A percentile compares a stretch with the other conserved stretches of the same genome.
phyloP scores from a whole-genome alignment of 2,329 filamentous ascomycete species.

The Pseudogymnoascus sp. region DNA sequence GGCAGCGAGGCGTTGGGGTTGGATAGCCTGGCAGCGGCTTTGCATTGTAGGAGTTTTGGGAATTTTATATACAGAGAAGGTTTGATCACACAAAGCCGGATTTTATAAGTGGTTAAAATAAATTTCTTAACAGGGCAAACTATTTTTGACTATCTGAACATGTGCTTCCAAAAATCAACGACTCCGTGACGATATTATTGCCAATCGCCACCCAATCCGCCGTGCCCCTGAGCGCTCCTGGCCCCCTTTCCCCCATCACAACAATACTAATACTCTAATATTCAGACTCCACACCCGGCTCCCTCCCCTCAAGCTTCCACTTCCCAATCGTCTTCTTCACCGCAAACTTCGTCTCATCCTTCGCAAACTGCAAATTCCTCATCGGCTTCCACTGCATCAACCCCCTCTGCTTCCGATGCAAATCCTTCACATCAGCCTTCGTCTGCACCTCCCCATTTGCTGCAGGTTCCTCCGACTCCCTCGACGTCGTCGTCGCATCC shows the following conservation, averaged over 20 bases:
- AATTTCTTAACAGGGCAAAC: background rate
- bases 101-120: background rate
- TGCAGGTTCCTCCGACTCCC: background rate
- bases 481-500: slow-evolving; percentile 35
- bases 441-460: slow-evolving; percentile 6
- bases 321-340: slow-evolving; percentile 68
- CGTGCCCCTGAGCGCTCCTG: background rate
- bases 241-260: background rate
- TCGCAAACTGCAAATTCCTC: slow-evolving; percentile 77
- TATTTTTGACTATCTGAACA: background rate
- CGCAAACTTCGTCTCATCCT: slow-evolving; percentile 76
- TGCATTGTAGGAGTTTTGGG: background rate
- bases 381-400: slow-evolving; percentile 94
- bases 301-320: slow-evolving; percentile 68
- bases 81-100: background rate
- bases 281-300: slow-evolving; percentile 48
- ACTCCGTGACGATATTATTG: background rate
- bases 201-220: background rate
- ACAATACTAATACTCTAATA: background rate
- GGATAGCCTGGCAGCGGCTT: background rate
- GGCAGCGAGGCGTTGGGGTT: slow-evolving; percentile 2
- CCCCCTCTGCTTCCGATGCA: slow-evolving; percentile 80
- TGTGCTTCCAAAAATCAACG: background rate
- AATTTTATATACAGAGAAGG: background rate
- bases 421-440: slow-evolving; percentile 40